These are phyloP conservation scores for Gossypium thurberi DNA, from an alignment of 345 rosid species.

Conservation along the genomic window DNA sequence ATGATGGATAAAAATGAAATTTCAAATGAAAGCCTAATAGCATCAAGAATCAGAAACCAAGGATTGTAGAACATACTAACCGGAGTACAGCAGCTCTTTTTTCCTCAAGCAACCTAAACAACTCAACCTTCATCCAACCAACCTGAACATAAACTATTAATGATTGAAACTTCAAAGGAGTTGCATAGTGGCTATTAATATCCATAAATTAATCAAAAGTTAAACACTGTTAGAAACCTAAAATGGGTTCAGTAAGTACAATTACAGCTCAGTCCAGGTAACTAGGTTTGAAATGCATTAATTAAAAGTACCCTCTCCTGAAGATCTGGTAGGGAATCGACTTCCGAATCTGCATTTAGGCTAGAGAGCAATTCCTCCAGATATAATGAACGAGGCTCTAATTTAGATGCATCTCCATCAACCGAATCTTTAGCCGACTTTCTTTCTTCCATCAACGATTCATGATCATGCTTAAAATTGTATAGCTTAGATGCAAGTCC, in stretches of 20 bases:
- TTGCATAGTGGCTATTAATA: conserved; percentile 15
- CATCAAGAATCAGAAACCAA: conserved; percentile 3
- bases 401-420: conserved; percentile 21
- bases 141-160: conserved; percentile 63
- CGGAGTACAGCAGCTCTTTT: conserved; percentile 77
- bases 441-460: conserved; percentile 32
- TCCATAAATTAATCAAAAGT: conserved; percentile 6
- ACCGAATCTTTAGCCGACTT: conserved; percentile 27
- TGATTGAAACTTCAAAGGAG: conserved; percentile 43
- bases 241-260: background rate
- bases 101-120: conserved; percentile 78
- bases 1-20: background rate
- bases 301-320: conserved; percentile 65
- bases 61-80: conserved; percentile 33
- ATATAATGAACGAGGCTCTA: conserved; percentile 24
- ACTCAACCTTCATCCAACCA: conserved; percentile 83
- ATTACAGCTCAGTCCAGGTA: background rate
- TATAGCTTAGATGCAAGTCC: conserved; percentile 77
- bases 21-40: background rate
- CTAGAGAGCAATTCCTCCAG: conserved; percentile 38
- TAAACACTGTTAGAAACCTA: conserved; percentile 10
- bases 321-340: conserved; percentile 66
- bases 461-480: conserved; percentile 70
- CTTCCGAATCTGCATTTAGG: conserved; percentile 35
- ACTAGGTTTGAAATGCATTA: conserved; percentile 1